These are phyloP conservation scores for Puccinia coronata DNA, from an alignment of 1,284 basidiomycete genomes.

Conservation along the genomic window DNA sequence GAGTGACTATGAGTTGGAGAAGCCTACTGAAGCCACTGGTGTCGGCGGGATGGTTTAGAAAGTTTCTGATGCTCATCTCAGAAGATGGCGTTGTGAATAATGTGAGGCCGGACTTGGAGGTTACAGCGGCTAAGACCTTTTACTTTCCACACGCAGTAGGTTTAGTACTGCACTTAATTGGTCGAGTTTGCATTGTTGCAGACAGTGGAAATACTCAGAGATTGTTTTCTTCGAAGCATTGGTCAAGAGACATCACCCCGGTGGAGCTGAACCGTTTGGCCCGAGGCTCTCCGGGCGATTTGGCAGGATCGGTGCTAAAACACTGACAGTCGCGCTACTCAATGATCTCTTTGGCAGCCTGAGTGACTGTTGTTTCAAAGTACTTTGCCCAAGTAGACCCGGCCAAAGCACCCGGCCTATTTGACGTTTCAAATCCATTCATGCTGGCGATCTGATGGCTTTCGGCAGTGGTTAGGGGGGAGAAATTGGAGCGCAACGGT, in stretches of 20 bases:
- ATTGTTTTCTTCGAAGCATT: conserved; percentile 32
- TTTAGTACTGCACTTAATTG: conserved; percentile 38
- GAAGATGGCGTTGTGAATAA: no score
- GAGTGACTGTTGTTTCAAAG: conserved; percentile 40
- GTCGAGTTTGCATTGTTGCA: conserved; percentile 44
- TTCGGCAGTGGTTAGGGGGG: neutral
- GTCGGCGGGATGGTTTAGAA: no score
- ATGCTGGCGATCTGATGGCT: neutral
- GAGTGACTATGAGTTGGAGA: no score
- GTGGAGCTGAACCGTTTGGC: conserved; percentile 22
- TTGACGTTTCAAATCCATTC: neutral
- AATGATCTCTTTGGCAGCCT: conserved; percentile 47
- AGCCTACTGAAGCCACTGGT: no score
- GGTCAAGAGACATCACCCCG: conserved; percentile 11
- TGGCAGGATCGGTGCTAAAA: neutral
- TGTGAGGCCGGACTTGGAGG: no score
- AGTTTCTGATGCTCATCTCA: no score
- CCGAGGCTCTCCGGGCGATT: conserved; percentile 24
- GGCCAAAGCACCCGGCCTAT: neutral
- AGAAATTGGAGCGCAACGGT: neutral
- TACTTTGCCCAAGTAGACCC: conserved; percentile 11
- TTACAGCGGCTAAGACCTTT: no score
- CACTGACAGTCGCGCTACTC: conserved; percentile 34
- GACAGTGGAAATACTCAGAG: conserved; percentile 18
- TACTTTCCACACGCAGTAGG: no score